Evolutionary conservation across 148 eudicot species (phyloP).

Genomic region (Chenopodium berlandieri): DNA sequence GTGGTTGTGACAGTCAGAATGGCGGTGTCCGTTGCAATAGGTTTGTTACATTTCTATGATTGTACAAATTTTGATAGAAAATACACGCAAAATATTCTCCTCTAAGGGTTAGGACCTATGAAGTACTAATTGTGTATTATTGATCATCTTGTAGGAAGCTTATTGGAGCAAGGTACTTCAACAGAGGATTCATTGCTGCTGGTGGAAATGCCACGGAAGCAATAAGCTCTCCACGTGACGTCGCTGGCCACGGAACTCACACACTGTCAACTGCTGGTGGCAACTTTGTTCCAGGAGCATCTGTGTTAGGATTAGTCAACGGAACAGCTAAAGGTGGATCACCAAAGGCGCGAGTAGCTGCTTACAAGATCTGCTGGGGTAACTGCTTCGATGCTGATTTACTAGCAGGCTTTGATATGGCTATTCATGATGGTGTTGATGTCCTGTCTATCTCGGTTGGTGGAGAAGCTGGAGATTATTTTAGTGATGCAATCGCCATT

Average conservation of each 20-base stretch:
- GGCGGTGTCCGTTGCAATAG: conserved; percentile 46
- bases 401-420: conserved; percentile 53
- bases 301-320: conserved; percentile 29
- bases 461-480: conserved; percentile 31
- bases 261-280: conserved; percentile 78
- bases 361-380: conserved; percentile 69
- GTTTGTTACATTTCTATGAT: conserved; percentile 18
- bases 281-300: conserved; percentile 51
- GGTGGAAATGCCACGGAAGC: conserved; percentile 14
- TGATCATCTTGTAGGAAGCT: conserved; percentile 44
- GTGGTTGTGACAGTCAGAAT: conserved; percentile 37
- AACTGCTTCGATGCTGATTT: conserved; percentile 52
- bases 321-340: conserved; percentile 83
- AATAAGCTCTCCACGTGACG: conserved; percentile 40
- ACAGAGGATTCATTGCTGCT: conserved; percentile 30
- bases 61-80: not conserved
- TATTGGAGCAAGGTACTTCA: conserved; percentile 65
- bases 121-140: no score
- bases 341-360: conserved; percentile 65
- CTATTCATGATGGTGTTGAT: conserved; percentile 67
- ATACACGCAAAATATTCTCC: no score
- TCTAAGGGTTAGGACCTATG: no score
- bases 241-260: conserved; percentile 68
- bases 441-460: conserved; percentile 64
- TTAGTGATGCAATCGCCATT: conserved; percentile 41